A percentile compares a stretch with the other conserved stretches of the same genome.
phyloP scores from a whole-genome alignment of 805 yeast genomes.

The Pichia cephalocereana region DNA sequence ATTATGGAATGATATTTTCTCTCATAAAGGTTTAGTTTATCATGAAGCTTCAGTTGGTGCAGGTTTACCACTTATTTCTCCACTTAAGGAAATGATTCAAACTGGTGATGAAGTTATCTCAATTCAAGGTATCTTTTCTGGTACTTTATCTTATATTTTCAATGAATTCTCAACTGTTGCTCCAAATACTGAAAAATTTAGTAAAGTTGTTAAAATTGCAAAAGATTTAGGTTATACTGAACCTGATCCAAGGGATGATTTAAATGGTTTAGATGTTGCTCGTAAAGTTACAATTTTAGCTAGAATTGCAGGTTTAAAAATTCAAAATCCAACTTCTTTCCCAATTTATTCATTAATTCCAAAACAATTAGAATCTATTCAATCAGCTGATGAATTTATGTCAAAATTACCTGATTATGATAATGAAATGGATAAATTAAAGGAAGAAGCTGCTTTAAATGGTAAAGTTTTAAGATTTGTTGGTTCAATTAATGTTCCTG shows the following conservation, averaged over 20 bases:
- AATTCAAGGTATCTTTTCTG: conserved; percentile 95
- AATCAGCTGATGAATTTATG: conserved; percentile 71
- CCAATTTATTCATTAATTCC: conserved; percentile 94
- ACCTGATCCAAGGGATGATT: conserved; percentile 99
- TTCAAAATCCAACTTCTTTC: conserved; percentile 84
- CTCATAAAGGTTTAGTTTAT: conserved; percentile 67
- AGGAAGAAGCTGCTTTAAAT: conserved; percentile 60
- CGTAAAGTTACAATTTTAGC: conserved; percentile 96
- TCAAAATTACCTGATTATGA: conserved; percentile 77
- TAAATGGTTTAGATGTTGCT: conserved; percentile 97
- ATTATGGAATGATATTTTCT: conserved; percentile 71
- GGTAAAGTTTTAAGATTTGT: conserved; percentile 88
- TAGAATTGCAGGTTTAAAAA: conserved; percentile 78
- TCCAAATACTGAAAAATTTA: conserved; percentile 60
- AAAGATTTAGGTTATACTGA: conserved; percentile 92
- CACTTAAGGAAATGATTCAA: conserved; percentile 76
- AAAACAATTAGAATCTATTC: conserved; percentile 63
- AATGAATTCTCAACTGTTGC: conserved; percentile 77
- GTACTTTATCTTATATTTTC: conserved; percentile 91
- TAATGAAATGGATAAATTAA: conserved; percentile 63
- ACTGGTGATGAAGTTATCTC: conserved; percentile 91
- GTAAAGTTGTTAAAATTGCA: conserved; percentile 84
- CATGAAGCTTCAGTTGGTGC: conserved; percentile 99
- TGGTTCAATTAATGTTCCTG: conserved; percentile 76
- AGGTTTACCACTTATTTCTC: conserved; percentile 87